Conservation (phyloP, 2,329 filamentous ascomycete genomes). For the Coleophoma cylindrospora region DNA sequence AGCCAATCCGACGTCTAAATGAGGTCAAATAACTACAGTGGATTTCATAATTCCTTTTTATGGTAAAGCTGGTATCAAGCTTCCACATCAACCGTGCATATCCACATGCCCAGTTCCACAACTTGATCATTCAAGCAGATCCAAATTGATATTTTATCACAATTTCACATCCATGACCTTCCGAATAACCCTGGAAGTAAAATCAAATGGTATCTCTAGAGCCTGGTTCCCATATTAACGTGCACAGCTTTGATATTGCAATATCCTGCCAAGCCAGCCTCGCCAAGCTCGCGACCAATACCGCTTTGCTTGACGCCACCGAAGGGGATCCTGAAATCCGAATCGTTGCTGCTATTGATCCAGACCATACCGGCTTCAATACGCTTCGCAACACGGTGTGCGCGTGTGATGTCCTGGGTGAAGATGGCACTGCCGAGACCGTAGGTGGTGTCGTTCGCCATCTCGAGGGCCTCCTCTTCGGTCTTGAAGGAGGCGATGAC, state of each 20-base stretch:
- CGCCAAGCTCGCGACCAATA: slow-evolving; percentile 45
- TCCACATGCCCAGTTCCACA: too few species aligned
- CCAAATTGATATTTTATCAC: too few species aligned
- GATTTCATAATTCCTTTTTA: too few species aligned
- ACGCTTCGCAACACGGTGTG: slow-evolving; percentile 38
- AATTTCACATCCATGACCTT: too few species aligned
- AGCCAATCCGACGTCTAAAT: too few species aligned
- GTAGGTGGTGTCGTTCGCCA: slow-evolving; percentile 51
- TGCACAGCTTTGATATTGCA: slow-evolving; percentile 32
- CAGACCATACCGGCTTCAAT: slow-evolving; percentile 50
- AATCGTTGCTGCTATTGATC: slow-evolving; percentile 36
- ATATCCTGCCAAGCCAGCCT: slow-evolving; percentile 38
- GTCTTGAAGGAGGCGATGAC: slow-evolving; percentile 46
- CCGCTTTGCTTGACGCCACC: slow-evolving; percentile 56
- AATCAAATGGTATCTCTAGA: slow-evolving; percentile 8
- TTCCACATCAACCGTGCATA: too few species aligned
- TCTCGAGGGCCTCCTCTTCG: slow-evolving; percentile 47
- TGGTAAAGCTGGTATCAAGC: too few species aligned
- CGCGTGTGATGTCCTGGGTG: slow-evolving; percentile 44
- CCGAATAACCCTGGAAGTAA: too few species aligned
- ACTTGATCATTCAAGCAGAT: too few species aligned
- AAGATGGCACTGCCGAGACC: slow-evolving; percentile 51
- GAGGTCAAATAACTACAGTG: too few species aligned
- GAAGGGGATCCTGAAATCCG: slow-evolving; percentile 42
- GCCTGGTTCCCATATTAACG: slow-evolving; percentile 27